Conservation (phyloP, 139 green algal genomes). For the Spirogloea muscicola region DNA sequence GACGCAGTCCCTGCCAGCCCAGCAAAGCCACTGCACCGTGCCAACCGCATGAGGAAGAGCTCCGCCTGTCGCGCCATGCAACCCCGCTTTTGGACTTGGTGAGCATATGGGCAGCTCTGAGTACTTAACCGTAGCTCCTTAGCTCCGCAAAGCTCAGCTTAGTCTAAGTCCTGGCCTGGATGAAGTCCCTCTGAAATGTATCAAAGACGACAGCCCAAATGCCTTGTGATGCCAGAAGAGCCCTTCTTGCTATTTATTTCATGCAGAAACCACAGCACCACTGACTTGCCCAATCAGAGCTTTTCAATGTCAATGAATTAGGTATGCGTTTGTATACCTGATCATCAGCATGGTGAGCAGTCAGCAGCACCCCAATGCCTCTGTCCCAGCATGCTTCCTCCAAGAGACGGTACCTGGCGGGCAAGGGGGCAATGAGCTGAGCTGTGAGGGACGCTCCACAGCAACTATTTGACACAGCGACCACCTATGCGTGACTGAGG, state of each 20-base stretch:
- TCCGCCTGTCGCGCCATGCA: slow-evolving; percentile 50
- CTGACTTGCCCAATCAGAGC: background rate
- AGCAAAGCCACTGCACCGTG: slow-evolving; percentile 52
- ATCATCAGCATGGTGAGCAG: slow-evolving; percentile 56
- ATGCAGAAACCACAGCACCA: background rate
- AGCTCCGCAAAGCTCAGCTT: background rate
- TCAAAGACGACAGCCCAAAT: background rate
- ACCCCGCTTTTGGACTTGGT: background rate
- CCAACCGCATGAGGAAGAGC: slow-evolving; percentile 56
- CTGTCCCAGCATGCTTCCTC: slow-evolving; percentile 10
- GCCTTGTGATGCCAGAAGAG: background rate
- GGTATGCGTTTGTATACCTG: background rate
- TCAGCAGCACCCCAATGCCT: slow-evolving; percentile 43
- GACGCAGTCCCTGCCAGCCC: slow-evolving; percentile 57
- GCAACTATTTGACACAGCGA: too few species aligned
- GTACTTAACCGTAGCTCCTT: background rate
- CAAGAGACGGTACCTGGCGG: slow-evolving; percentile 44
- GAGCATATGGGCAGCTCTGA: background rate
- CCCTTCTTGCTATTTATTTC: background rate
- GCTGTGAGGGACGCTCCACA: too few species aligned
- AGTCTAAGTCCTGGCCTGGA: background rate
- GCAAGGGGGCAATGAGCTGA: too few species aligned
- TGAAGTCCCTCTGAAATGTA: background rate
- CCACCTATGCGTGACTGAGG: too few species aligned
- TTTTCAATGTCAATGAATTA: background rate